These are phyloP conservation scores for Ramaria sp. DNA, from an alignment of 768 basidiomycete genomes.

Conservation along the genomic window DNA sequence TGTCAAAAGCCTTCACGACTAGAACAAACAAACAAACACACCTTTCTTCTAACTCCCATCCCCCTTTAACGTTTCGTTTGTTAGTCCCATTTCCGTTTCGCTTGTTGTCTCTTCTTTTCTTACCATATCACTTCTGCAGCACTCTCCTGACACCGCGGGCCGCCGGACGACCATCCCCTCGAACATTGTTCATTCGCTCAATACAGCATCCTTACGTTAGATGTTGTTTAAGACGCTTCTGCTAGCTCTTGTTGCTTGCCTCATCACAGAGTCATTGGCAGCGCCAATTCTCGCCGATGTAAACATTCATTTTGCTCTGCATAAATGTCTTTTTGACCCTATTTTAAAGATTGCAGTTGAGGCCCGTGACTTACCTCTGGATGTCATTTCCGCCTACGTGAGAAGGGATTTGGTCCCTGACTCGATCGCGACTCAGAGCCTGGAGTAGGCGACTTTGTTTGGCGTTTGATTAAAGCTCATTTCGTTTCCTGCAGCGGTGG, in stretches of 20 bases:
- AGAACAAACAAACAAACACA: neutral
- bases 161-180: conserved; percentile 6
- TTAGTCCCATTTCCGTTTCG: neutral
- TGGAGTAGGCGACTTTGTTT: too few relatives aligned
- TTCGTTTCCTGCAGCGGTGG: too few relatives aligned
- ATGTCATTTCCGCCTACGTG: neutral
- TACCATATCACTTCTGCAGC: neutral
- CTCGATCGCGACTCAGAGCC: too few relatives aligned
- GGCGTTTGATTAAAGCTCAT: too few relatives aligned
- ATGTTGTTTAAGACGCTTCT: neutral
- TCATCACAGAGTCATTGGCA: neutral
- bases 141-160: conserved; percentile 1
- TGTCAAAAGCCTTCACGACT: too few relatives aligned
- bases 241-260: neutral
- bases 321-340: neutral
- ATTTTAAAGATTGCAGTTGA: neutral
- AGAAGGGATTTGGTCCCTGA: conserved; percentile 5
- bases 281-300: neutral
- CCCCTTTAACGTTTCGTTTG: neutral
- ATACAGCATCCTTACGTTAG: neutral
- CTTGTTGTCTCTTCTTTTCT: neutral
- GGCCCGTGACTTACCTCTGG: neutral
- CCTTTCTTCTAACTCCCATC: neutral
- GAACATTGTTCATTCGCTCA: neutral
- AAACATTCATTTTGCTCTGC: neutral